Conservation (phyloP, 176 grass and related monocot genomes). For the Carex pumila region DNA sequence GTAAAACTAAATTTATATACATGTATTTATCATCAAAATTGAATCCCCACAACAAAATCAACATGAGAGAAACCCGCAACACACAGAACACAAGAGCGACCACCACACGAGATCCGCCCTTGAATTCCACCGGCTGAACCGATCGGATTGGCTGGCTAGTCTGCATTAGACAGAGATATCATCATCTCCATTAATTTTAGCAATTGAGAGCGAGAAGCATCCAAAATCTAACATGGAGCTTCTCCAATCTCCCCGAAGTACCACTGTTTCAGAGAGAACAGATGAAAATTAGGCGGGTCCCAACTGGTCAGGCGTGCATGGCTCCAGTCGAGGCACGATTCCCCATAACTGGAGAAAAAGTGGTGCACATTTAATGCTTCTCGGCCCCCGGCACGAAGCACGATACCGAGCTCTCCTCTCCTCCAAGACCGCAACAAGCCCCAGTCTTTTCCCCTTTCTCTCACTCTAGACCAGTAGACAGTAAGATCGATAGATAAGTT, state of each 20-base stretch:
- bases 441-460: background rate
- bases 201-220: background rate
- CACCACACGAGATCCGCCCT: background rate
- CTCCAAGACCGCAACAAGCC: background rate
- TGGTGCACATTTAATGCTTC: constrained; percentile 17
- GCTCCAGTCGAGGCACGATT: constrained; percentile 19
- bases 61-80: background rate
- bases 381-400: constrained; percentile 28
- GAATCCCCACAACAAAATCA: background rate
- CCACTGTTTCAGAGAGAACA: background rate
- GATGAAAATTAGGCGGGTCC: constrained; percentile 4
- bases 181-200: background rate
- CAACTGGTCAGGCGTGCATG: constrained; percentile 11
- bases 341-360: constrained; percentile 33
- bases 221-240: background rate
- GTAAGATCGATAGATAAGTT: background rate
- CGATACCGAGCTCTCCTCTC: constrained; percentile 28
- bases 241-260: background rate
- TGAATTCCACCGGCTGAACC: background rate
- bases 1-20: no score
- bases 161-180: background rate
- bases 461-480: background rate
- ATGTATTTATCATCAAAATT: background rate
- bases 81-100: background rate
- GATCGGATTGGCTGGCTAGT: background rate